A percentile compares a stretch with the other conserved stretches of the same genome.
Conservation (phyloP, 768 basidiomycete species). For the Phlegmacium glaucopus region DNA sequence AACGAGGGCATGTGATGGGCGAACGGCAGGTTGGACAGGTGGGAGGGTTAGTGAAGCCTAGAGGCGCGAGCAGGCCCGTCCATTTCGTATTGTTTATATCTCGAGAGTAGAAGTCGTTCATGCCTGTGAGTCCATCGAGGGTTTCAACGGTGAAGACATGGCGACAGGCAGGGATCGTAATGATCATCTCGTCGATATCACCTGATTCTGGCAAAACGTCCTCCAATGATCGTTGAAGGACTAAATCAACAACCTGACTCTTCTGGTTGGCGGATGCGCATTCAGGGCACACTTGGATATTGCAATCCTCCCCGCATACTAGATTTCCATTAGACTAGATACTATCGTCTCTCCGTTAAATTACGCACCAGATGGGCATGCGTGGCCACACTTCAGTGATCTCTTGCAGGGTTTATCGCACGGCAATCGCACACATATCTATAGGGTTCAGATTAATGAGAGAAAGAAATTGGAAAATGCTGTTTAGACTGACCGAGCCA, state of each 20-base stretch:
- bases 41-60: conserved; percentile 37
- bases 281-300: conserved; percentile 46
- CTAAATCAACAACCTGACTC: conserved; percentile 53
- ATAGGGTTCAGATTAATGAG: neutral
- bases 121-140: conserved; percentile 55
- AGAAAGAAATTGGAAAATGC: neutral
- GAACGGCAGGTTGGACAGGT: conserved; percentile 61
- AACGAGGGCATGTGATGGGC: conserved; percentile 54
- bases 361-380: conserved; percentile 59
- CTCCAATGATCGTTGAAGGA: conserved; percentile 46
- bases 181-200: conserved; percentile 46
- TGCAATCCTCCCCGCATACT: conserved; percentile 72
- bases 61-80: conserved; percentile 41
- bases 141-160: conserved; percentile 73
- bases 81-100: conserved; percentile 37
- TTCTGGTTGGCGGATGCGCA: conserved; percentile 42
- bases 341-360: neutral
- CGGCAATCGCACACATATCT: conserved; percentile 66
- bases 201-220: conserved; percentile 40
- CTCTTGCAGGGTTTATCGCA: conserved; percentile 54
- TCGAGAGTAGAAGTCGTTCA: conserved; percentile 48
- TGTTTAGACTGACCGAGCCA: conserved; percentile 51
- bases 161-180: conserved; percentile 57
- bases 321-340: conserved; percentile 1
- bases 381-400: conserved; percentile 55